These are phyloP conservation scores for Phycomyces nitens DNA, from an alignment of 192 early-diverging fungal species.

Conservation along the genomic window DNA sequence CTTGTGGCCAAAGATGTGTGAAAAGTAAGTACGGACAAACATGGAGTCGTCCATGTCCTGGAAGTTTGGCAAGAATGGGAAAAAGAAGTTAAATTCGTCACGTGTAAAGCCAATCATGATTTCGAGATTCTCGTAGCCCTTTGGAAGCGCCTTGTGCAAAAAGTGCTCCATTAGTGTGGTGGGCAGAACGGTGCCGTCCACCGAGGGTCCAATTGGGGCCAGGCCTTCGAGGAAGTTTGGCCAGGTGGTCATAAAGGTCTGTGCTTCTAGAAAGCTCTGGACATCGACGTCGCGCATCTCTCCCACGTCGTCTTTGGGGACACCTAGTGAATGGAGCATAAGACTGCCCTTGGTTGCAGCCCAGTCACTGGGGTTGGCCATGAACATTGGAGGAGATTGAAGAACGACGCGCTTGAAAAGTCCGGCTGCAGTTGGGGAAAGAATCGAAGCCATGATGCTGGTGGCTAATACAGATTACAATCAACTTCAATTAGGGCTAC, in stretches of 20 bases:
- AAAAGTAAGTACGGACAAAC: conserved; percentile 25
- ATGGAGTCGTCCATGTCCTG: conserved; percentile 16
- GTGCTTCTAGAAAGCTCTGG: conserved; percentile 15
- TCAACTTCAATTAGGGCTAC: background rate
- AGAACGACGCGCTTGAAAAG: conserved; percentile 40
- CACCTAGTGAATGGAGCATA: conserved; percentile 16
- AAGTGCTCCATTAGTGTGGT: conserved; percentile 8
- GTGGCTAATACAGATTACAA: conserved; percentile 20
- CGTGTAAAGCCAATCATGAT: conserved; percentile 24
- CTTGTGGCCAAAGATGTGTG: conserved; percentile 27
- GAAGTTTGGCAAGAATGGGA: conserved; percentile 23
- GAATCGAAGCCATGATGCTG: conserved; percentile 37
- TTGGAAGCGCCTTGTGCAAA: conserved; percentile 11
- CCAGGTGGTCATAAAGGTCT: conserved; percentile 28
- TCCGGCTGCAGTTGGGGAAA: conserved; percentile 30
- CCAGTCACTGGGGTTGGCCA: conserved; percentile 22
- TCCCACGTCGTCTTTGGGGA: background rate
- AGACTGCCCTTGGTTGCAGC: conserved; percentile 21
- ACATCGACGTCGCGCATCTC: conserved; percentile 4
- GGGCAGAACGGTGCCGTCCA: conserved; percentile 3
- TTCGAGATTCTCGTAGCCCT: conserved; percentile 5
- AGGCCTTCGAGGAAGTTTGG: conserved; percentile 29
- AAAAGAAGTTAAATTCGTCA: conserved; percentile 30
- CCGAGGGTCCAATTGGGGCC: conserved; percentile 21
- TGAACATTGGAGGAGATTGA: conserved; percentile 33